Evolutionary conservation across 148 eudicot species (phyloP), one percentile per base, ranked within the genome.

Genomic region (Heliosperma pusillum): DNA sequence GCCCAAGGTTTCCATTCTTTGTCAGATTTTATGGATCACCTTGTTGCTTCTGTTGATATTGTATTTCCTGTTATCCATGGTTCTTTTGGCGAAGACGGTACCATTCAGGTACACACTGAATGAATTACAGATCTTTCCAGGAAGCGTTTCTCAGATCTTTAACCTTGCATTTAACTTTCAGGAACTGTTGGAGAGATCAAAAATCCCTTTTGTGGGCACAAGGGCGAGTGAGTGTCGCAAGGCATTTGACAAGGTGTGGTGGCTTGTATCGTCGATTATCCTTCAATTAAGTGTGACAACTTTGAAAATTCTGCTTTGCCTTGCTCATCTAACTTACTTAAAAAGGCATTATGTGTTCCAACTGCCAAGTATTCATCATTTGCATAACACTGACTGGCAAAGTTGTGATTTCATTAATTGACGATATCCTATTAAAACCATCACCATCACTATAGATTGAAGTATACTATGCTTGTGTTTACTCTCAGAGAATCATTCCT

Each of bases 51-150:
- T 42, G 93, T 93, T 77, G 96, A 93, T 83, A 93, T 93, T 59
- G 97, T 90, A 57, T 93, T 93, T 77, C 97, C 96, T 59, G 97
- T 90, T 24, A 93, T 93, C 82, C 97, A 93, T 80, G 97, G 97
- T 27, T 90, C 88, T 74, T 93, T 93, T 79, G 97, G 97, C 70
- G 97, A 93, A 85, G 97, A 93, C 84, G 97, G 97, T 71, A 88
- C 90, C 64, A 81, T 93, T 79, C 97, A 93, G 87, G 96, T 93
- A 63, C 16, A 13, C 60, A 11, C 44, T 42, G 65, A 55, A 36
- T 64, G 59, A 55, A 56, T 15, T 0, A 19, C 22, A 47, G 70
- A 19, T 53, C 55, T 57, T 60, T 22, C 5, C 40, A 13, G 20
- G 29, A 26, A 65, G 65, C 20, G 7, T 70, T 70, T 36, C 44